phyloP scores from a whole-genome alignment of 805 yeast genomes.

The Barnettozyma vustinii region DNA sequence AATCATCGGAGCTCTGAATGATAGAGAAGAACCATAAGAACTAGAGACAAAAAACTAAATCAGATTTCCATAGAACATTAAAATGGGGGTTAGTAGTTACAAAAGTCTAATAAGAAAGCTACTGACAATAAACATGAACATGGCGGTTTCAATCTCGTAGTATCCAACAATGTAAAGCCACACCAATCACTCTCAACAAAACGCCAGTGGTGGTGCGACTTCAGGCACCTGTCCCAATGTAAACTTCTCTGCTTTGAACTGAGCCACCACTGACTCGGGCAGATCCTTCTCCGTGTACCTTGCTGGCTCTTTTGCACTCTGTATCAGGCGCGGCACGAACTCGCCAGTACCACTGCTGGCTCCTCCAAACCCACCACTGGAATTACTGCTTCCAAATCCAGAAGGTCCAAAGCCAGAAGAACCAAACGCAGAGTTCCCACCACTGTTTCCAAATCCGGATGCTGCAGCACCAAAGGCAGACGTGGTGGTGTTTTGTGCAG shows the following conservation, averaged over 20 bases:
- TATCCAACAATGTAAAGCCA: no score
- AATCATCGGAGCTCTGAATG: no score
- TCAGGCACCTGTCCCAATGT: conserved; percentile 67
- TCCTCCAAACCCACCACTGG: not conserved
- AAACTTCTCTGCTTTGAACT: conserved; percentile 45
- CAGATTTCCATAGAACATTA: no score
- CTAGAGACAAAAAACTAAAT: no score
- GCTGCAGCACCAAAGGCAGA: conserved; percentile 15
- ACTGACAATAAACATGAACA: no score
- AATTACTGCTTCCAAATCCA: conserved; percentile 10
- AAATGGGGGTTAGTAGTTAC: no score
- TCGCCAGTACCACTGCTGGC: conserved; percentile 7
- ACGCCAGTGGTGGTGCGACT: conserved; percentile 57
- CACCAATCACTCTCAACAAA: conserved; percentile 24
- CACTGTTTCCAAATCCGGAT: not conserved
- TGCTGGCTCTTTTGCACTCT: conserved; percentile 30
- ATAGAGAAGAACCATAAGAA: no score
- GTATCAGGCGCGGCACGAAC: conserved; percentile 25
- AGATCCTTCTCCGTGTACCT: conserved; percentile 32
- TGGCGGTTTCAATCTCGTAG: no score
- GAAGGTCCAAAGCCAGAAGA: conserved; percentile 10
- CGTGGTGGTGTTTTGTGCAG: conserved; percentile 12
- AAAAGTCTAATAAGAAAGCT: no score
- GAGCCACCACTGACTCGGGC: conserved; percentile 36
- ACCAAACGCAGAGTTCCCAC: conserved; percentile 4